Base-by-base conservation (phyloP, 345 rosid genomes). In the Bretschneidera sinensis region DNA sequence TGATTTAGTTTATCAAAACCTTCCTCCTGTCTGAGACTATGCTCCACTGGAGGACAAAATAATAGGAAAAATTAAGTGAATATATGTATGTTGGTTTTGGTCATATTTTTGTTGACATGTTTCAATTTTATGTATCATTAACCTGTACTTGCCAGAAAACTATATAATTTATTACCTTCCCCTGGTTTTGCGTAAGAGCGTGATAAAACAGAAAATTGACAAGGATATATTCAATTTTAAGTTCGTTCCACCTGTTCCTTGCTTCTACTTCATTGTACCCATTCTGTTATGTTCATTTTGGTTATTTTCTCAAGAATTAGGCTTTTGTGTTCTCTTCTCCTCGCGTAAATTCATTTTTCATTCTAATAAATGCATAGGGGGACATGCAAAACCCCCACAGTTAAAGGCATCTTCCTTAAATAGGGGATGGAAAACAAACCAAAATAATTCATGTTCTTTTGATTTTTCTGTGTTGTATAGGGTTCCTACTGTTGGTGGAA, bases 401-500 rank as follows among this genome's bases (percentile, higher is more conserved):
- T 28, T 28, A 28, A 28, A 28, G 45, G 61, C 16, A 28, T 24
- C 35, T 9, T 57, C 18, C 45, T 25, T 60, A 24, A 17, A 6
- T 50, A 31, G 5, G 4, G 50, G 17, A n/a, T 13, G 47, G 52
- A 57, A 59, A 51, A 8, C 17, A 7, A 13, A 24, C 19, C 21
- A 9, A 39, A 57, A 28, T 54, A 21, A 19, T 20, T 53, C 17
- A 23, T 67, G 1, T 31, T 54, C 51, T 52, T 31, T 35, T 19
- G 20, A 4, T 25, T 20, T 62, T 65, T 52, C 39, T 57, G 17
- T 19, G 55, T 23, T 70, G 72, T 48, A 35, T 55, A 87, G 96
- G 84, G 71, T 87, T 81, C 98, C 96, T 52, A 83, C 83, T 9
- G 94, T 92, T 10, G 98, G 97, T 63, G 96, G 96, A 62, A 80